Conservation (phyloP, 2,329 filamentous ascomycete genomes). For the Talaromyces sp. region DNA sequence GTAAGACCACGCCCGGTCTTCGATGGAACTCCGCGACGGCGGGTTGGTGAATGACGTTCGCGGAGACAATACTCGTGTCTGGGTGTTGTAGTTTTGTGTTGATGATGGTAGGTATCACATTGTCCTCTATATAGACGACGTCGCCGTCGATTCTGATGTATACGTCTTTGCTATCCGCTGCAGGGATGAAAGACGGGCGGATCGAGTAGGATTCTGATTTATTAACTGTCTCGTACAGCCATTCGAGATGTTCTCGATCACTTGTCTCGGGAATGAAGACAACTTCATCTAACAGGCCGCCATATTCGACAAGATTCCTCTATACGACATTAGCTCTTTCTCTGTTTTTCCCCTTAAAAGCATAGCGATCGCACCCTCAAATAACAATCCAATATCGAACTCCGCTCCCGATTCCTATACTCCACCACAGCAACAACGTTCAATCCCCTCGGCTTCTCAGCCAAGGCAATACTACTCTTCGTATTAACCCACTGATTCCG, state of each 20-base stretch:
- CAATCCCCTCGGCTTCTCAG: conserved; percentile 30
- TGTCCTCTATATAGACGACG: conserved; percentile 39
- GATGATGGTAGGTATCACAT: conserved; percentile 50
- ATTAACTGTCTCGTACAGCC: conserved; percentile 30
- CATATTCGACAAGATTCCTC: conserved; percentile 37
- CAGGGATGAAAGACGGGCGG: conserved; percentile 16
- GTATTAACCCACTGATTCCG: conserved; percentile 31
- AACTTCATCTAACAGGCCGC: conserved; percentile 41
- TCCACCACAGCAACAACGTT: conserved; percentile 39
- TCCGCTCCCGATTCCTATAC: conserved; percentile 29
- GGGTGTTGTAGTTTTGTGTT: conserved; percentile 50
- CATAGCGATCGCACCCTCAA: conserved; percentile 27
- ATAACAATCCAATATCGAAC: conserved; percentile 40
- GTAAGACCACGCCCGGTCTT: conserved; percentile 49
- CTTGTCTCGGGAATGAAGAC: conserved; percentile 39
- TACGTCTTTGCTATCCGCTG: not conserved
- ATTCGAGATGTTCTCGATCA: conserved; percentile 32
- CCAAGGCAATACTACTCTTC: conserved; percentile 15
- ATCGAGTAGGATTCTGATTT: conserved; percentile 27
- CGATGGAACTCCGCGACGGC: conserved; percentile 52
- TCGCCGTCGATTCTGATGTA: conserved; percentile 44
- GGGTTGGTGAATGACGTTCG: conserved; percentile 55
- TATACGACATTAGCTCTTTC: conserved; percentile 9
- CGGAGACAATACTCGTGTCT: conserved; percentile 49
- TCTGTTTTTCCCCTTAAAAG: no score